Evolutionary conservation across 2,329 filamentous ascomycete species (phyloP), one percentile per base, ranked within the genome.

Genomic region (Arthrobotrys iridis): DNA sequence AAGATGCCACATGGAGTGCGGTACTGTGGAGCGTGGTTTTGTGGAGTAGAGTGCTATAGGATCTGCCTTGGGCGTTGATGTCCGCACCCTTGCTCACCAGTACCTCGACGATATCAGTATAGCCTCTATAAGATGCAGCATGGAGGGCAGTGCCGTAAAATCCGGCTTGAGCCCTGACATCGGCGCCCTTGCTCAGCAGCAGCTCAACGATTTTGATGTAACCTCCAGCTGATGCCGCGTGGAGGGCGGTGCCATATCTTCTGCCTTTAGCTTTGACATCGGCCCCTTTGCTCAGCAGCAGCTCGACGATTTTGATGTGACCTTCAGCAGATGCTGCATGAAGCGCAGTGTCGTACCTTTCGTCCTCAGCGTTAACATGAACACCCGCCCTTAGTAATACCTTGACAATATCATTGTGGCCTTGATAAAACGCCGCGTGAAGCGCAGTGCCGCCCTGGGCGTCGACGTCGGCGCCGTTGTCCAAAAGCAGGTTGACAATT

Each of bases 401-500:
- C n/a, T n/a, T n/a, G n/a, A n/a, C n/a, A n/a, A n/a, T n/a, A n/a
- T n/a, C n/a, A n/a, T n/a, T 13, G 1, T 78, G 57, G 26, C 79
- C 79, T 41, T 40, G 26, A 8, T 13, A 15, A 0, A 76, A 45
- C 10, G 77, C 77, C 5, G 62, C 73, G 24, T 76, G 60, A 0
- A 78, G 58, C 8, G 76, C 59, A 48, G 18, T 78, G 3, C 28
- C 77, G 66, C 66, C 57, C 57, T 58, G 35, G 0, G 35, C 43
- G n/a, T 77, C 71, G 15, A 77, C 58, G n/a, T 78, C 58, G 22
- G 58, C 58, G 7, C 58, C 41, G 1, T 48, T 10, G 28, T 5
- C 22, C 10, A 57, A 20, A 18, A 58, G 15, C 2, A 18, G 26
- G 13, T 57, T 22, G 50, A 57, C 30, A 20, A 37, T 37, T 8